Conservation (phyloP, 345 rosid genomes). For the Theobroma cacao region DNA sequence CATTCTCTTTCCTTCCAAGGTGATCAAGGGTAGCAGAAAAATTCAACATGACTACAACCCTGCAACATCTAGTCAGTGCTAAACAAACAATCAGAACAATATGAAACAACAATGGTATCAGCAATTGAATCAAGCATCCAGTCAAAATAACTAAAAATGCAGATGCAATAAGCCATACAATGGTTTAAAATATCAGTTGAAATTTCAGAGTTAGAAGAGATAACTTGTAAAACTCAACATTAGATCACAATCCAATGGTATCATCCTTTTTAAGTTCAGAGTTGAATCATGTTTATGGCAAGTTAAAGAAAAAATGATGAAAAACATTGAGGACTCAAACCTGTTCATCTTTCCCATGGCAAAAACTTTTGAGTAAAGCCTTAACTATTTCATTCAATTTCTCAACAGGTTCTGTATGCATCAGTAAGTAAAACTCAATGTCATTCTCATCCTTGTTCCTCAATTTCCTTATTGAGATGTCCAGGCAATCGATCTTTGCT, state of each 20-base stretch:
- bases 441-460: conserved; percentile 34
- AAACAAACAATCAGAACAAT: background rate
- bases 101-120: background rate
- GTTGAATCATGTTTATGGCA: background rate
- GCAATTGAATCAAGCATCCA: background rate
- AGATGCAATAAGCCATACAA: background rate
- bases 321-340: conserved; percentile 28
- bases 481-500: conserved; percentile 37
- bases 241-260: background rate
- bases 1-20: background rate
- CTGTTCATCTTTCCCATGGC: conserved; percentile 31
- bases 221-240: background rate
- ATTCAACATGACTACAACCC: background rate
- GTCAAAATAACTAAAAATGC: background rate
- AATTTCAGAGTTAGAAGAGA: background rate
- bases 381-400: conserved; percentile 36
- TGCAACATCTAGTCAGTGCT: background rate
- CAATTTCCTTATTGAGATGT: conserved; percentile 30
- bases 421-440: conserved; percentile 28
- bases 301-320: background rate
- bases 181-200: background rate
- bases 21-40: background rate
- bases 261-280: conserved; percentile 1
- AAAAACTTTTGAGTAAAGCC: conserved; percentile 29
- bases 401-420: conserved; percentile 41